Evolutionary conservation across 2,329 filamentous ascomycete species (phyloP), one percentile per base, ranked within the genome.

Genomic region (Botrytis tulipae): DNA sequence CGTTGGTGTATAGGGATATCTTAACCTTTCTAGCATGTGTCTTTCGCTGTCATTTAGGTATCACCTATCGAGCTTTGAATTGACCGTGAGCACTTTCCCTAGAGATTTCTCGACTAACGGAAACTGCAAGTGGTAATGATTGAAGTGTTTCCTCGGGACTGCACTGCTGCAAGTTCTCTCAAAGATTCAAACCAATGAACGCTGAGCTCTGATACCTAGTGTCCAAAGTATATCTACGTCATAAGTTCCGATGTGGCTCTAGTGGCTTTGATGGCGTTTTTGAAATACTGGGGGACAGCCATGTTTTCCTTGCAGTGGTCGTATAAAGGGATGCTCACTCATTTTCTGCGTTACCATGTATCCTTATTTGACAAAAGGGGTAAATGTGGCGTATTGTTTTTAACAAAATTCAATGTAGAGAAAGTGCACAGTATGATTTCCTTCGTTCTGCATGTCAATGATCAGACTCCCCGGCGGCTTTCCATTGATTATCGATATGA

Each of bases 351-450:
- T 29, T 35, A 9, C 25, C 5, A 6, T 51, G 22, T 42, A 32
- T 22, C 2, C 25, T 18, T 40, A 42, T 68, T 7, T 18, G 1
- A 18, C 35, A 29, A 37, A 57, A 22, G 40, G 29, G 35, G n/a
- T 1, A 5, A 40, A 22, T 25, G 3, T 25, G 3, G 25, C 8
- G 22, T 6, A 7, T 40, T 6, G 1, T 57, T 57, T 18, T 16
- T 29, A 40, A 12, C 12, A 12, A 18, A 54, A 2, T 4, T 0
- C 0, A 0, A 1, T 18, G 25, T 9, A 42, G 25, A 22, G 9
- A 65, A 22, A 46, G 20, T 46, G 9, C 20, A 48, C 32, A 25
- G 3, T 25, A 54, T 51, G 5, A 54, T 3, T 9, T 29, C 22
- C 3, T 14, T 32, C 14, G 35, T 40, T 25, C 35, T 57, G 25